Conservation (phyloP, 495 filamentous ascomycete genomes). For the Aspergillus diversus region DNA sequence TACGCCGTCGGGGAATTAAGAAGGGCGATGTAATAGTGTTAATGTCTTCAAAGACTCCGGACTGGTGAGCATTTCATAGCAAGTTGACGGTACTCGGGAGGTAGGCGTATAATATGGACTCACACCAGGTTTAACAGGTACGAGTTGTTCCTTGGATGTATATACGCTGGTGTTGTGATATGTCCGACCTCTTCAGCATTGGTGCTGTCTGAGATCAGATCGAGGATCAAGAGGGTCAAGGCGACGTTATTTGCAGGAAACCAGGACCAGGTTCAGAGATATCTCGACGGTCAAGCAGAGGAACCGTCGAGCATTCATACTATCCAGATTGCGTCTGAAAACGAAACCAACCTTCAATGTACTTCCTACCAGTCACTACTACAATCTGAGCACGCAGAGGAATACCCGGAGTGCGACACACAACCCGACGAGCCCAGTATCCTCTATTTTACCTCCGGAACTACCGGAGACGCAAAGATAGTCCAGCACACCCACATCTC, state of each 20-base stretch:
- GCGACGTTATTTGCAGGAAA: not conserved
- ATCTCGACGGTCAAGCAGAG: not conserved
- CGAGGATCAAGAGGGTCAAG: not conserved
- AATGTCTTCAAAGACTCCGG: not conserved
- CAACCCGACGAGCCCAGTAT: not conserved
- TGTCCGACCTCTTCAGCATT: not conserved
- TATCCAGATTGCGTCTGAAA: not conserved
- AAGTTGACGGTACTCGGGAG: not conserved
- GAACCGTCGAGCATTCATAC: not conserved
- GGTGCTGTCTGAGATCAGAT: not conserved
- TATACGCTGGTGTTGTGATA: not conserved
- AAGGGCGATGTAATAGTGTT: not conserved
- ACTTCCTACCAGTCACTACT: not conserved
- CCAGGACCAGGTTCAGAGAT: not conserved
- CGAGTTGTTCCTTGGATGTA: not conserved
- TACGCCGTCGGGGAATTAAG: not conserved
- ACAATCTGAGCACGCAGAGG: not conserved
- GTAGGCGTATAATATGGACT: not conserved
- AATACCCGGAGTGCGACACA: not conserved
- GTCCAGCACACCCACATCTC: not conserved
- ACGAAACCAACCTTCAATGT: not conserved
- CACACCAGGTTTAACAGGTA: not conserved
- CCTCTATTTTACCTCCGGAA: not conserved
- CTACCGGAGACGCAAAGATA: not conserved
- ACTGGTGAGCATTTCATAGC: not conserved